Evolutionary conservation across 2,329 filamentous ascomycete genomes (phyloP).

Genomic region (Proliferodiscus dingleyae): DNA sequence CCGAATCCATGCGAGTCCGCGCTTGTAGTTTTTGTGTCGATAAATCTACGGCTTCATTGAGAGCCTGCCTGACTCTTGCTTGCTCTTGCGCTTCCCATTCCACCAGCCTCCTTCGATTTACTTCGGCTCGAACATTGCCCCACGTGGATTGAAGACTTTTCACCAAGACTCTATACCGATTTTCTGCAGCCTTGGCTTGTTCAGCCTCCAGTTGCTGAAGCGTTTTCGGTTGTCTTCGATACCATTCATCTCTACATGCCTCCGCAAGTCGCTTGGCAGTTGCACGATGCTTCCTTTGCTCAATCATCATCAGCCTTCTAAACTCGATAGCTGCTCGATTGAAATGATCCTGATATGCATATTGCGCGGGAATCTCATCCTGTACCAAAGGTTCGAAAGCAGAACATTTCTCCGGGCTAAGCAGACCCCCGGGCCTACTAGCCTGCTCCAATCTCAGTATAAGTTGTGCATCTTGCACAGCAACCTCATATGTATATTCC

Average conservation of each 20-base stretch:
- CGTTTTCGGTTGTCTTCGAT: conserved; percentile 67
- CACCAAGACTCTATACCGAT: conserved; percentile 67
- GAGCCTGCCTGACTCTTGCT: conserved; percentile 59
- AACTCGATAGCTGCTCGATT: conserved; percentile 76
- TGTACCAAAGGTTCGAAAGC: conserved; percentile 67
- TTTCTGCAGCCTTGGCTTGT: conserved; percentile 60
- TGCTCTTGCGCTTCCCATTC: conserved; percentile 64
- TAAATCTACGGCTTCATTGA: conserved; percentile 68
- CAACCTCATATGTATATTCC: conserved; percentile 55
- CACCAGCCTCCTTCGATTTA: conserved; percentile 54
- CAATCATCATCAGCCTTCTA: conserved; percentile 70
- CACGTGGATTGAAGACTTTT: conserved; percentile 52
- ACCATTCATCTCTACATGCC: conserved; percentile 72
- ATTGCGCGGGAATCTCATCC: conserved; percentile 71
- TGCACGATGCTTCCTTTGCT: conserved; percentile 72
- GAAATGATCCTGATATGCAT: conserved; percentile 83
- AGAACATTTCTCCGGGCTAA: conserved; percentile 66
- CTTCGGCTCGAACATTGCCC: conserved; percentile 59
- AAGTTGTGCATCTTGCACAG: conserved; percentile 62
- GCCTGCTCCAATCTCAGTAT: conserved; percentile 68
- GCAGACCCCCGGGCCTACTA: conserved; percentile 66
- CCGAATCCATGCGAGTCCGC: conserved; percentile 50
- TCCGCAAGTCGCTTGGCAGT: conserved; percentile 75
- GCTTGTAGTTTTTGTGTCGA: conserved; percentile 65
- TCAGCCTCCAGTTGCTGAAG: conserved; percentile 79